Conservation (phyloP, 108 stramenopile genomes). For the Cyclotella baltica region DNA sequence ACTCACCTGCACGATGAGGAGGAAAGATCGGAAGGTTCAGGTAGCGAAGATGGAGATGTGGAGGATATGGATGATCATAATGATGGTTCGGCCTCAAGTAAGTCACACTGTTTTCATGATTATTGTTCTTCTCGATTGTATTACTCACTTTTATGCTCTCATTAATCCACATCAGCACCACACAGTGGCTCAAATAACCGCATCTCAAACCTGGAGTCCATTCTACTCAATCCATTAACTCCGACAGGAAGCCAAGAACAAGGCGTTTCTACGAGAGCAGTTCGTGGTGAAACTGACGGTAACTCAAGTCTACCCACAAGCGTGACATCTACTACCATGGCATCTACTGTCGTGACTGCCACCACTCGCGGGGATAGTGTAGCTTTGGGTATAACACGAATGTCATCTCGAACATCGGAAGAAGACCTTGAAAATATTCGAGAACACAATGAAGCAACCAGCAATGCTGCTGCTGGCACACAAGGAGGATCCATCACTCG, state of each 20-base stretch:
- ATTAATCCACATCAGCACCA: too few relatives aligned
- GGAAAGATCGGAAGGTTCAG: conserved; percentile 24
- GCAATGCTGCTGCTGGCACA: background rate
- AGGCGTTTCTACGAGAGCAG: conserved; percentile 56
- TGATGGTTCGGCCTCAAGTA: conserved; percentile 53
- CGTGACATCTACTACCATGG: conserved; percentile 53
- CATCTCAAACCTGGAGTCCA: conserved; percentile 59
- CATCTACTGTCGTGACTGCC: conserved; percentile 52
- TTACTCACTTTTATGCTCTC: background rate
- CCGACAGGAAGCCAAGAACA: conserved; percentile 39
- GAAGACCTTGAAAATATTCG: conserved; percentile 39
- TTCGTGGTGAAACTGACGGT: conserved; percentile 56
- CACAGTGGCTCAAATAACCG: conserved; percentile 44
- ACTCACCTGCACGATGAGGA: conserved; percentile 44
- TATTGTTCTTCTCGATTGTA: background rate
- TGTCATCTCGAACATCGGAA: conserved; percentile 48
- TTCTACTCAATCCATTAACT: conserved; percentile 54
- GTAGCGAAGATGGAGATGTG: conserved; percentile 55
- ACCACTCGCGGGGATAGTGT: conserved; percentile 53
- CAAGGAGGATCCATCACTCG: background rate
- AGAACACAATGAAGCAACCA: conserved; percentile 20
- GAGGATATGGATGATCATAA: conserved; percentile 52
- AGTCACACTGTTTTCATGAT: conserved; percentile 3
- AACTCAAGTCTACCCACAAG: conserved; percentile 60
- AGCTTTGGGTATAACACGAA: conserved; percentile 34